Base-by-base conservation (phyloP, 768 basidiomycete genomes). In the Cystobasidium ongulense region DNA sequence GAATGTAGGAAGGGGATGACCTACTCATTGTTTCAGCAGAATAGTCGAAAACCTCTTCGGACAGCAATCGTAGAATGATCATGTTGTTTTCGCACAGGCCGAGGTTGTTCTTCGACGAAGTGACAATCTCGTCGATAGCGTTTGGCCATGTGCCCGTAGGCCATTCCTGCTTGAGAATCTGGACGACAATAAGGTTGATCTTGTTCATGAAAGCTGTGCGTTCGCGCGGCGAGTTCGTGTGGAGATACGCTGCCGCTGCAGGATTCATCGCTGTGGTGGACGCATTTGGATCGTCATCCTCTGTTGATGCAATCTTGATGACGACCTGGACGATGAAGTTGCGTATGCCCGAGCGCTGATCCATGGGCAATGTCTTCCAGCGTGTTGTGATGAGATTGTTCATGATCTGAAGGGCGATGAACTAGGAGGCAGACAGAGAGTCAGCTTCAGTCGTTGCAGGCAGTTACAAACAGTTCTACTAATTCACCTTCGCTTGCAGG, bases 151-250 rank as follows among this genome's bases (percentile, higher is more conserved):
- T 93, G 81, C 76, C 76, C 1, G 15, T 31, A 27, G 75, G 75
- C 96, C 96, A 99, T 81, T 97, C 96, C 84, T 98, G 96, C 83
- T 98, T 99, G 76, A 99, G 84, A 75, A 99, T 96, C 93, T 99
- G 79, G 68, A 99, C 92, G 59, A 99, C 86, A 25, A 94, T 92
- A 66, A 99, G 85, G 80, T 99, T 98, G 72, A 99, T 86, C 84
- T 99, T 99, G 82, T 96, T 94, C 79, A 98, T 80, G 72, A 81
- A 82, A 7, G 80, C 79, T 18, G 41, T 65, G 2, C 63, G 36
- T 29, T 73, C 63, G n/a, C 72, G 62, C 18, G 63, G 64, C n/a
- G 33, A 38, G 15, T 67, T 46, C 11, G 68, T 71, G 27, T 71
- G 79, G 90, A 94, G 0, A 90, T 89, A 86, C 91, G 97, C 84